Evolutionary conservation across 371 early-diverging fungal species (phyloP), one percentile per base, ranked within the genome.

Genomic region (Synchytrium microbalum): DNA sequence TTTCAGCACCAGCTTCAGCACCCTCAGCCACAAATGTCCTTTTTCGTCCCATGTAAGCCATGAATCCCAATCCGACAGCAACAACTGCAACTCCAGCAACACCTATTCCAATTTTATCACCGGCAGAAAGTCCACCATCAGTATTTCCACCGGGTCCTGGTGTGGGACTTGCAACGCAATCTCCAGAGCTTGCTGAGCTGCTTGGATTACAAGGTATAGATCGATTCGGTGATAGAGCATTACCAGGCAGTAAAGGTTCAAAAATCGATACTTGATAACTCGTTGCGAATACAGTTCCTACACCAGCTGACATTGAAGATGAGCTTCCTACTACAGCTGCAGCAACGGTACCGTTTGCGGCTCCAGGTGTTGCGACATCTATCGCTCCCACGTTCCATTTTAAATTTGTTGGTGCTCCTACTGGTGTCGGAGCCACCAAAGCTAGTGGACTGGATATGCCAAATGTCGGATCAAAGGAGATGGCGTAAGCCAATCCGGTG

Each of bases 381-480:
- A 56, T 10, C 5, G 27, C 57, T 27, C 10, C 57, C n/a, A 29
- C 10, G 5, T 5, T 29, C 26, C 57, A 56, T 27, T 10, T 10
- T 26, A 56, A 10, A 56, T 16, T n/a, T 29, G 57, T 26, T 56
- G 57, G 57, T n/a, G 57, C 5, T 26, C 30, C 57, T 27, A 56
- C 57, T 16, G 26, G 57, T 56, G 57, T 26, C 16, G 26, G 27
- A 5, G 57, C 57, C 16, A 56, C 10, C n/a, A 56, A 16, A 10
- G 27, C 27, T 26, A 29, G n/a, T 26, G 57, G 27, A 10, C 5
- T 10, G 16, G 30, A 56, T 27, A 56, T 10, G 5, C 30, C 57
- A n/a, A 10, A 26, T 29, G n/a, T 16, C n/a, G 26, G 57, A 56
- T 56, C 30, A n/a, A 10, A 56, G 5, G 30, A 38, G 19, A 10